A percentile compares a stretch with the other conserved stretches of the same genome.
Conservation (phyloP, 2,329 filamentous ascomycete genomes). For the Juglanconis sp. region DNA sequence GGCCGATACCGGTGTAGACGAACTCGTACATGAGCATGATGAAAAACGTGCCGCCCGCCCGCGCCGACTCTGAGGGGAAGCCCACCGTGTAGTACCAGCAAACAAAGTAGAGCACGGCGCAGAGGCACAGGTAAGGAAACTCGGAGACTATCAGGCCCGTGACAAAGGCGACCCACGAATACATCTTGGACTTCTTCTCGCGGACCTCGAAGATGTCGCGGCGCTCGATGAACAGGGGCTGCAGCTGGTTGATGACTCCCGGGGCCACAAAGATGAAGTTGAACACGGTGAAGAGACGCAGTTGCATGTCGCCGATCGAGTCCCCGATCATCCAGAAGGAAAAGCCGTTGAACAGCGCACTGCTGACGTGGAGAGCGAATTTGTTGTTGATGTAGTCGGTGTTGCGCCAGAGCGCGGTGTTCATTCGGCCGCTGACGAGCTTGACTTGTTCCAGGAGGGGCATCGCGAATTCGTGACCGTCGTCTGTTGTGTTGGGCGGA, state of each 20-base stretch:
- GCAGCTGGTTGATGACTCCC: conserved; percentile 66
- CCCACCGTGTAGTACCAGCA: conserved; percentile 65
- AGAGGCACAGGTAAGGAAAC: conserved; percentile 66
- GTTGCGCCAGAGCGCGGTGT: conserved; percentile 81
- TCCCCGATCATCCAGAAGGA: conserved; percentile 59
- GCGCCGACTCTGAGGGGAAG: conserved; percentile 30
- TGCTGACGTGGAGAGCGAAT: conserved; percentile 54
- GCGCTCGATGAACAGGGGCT: conserved; percentile 74
- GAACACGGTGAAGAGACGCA: conserved; percentile 72
- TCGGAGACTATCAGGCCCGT: conserved; percentile 70
- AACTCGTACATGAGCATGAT: conserved; percentile 53
- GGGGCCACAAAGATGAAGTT: conserved; percentile 74
- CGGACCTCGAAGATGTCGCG: conserved; percentile 73
- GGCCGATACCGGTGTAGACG: conserved; percentile 55
- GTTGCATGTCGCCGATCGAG: conserved; percentile 67
- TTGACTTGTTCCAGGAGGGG: conserved; percentile 65
- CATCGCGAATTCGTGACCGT: conserved; percentile 67
- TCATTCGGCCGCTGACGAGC: conserved; percentile 65
- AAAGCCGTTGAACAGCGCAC: conserved; percentile 71
- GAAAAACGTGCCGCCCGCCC: conserved; percentile 55
- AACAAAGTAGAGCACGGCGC: conserved; percentile 60
- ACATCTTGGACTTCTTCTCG: conserved; percentile 70
- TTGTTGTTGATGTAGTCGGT: conserved; percentile 78
- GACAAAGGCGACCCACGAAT: conserved; percentile 74
- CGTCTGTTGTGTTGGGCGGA: conserved; percentile 18